Base-by-base conservation (phyloP, 257 asterid species). In the Rhazya stricta region DNA sequence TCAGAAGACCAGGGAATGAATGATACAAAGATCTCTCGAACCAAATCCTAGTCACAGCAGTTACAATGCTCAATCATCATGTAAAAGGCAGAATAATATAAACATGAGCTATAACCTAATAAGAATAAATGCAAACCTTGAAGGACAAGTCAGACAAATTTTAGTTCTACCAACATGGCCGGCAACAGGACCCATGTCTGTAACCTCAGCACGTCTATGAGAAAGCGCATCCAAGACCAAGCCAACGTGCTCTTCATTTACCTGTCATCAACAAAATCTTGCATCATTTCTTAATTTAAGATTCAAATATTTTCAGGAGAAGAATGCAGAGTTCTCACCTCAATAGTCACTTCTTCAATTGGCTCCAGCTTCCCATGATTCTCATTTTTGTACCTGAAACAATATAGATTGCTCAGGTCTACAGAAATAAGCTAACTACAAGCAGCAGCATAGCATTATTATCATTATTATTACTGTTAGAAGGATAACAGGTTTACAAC, bases 321-420 rank as follows among this genome's bases (percentile, higher is more conserved):
- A 71, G 57, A 39, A 75, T 58, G 58, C 34, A 60, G 68, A 72
- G 57, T 57, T 81, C 81, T 72, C 69, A 91, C 99, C 96, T 95
- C 99, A 74, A 95, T 86, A n/a, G 97, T 95, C 67, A 95, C 98
- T 91, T 95, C 99, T 89, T 95, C 99, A 84, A 95, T 84, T 37
- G 99, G 99, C 87, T 95, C 99, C 71, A 92, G 88, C 88, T 92
- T 92, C 81, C 78, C 88, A 72, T 96, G 87, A 0, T 81, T 86
- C 85, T 85, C 97, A 68, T 46, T 79, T 83, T 95, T 95, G 81
- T 95, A 95, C 99, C 99, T 95, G 67, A 51, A 51, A 70, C 51
- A 53, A 25, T 3, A 60, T 48, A 50, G 0, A 58, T 57, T 57
- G 72, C 65, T 58, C 73, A 43, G 53, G 39, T 62, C 37, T 27